These are phyloP conservation scores for Fagopyrum tataricum DNA, from an alignment of 148 eudicot genomes.

Conservation along the genomic window DNA sequence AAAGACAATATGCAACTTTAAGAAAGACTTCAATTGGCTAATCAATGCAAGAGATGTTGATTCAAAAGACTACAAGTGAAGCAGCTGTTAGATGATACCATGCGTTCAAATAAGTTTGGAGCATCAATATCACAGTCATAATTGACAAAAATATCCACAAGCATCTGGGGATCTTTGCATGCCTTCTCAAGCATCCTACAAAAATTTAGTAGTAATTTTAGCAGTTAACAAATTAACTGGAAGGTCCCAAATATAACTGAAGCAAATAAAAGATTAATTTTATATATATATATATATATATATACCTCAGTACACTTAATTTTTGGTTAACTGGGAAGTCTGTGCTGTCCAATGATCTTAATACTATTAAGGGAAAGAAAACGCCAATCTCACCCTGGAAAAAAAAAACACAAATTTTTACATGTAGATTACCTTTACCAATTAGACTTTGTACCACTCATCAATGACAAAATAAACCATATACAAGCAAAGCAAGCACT, in stretches of 20 bases:
- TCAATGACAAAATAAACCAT: neutral
- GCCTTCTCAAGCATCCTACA: constrained; percentile 98
- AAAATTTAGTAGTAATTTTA: constrained; percentile 2
- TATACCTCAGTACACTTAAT: constrained; percentile 72
- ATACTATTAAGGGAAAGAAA: constrained; percentile 89
- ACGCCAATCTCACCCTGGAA: constrained; percentile 91
- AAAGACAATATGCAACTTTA: constrained; percentile 5
- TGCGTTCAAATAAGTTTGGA: constrained; percentile 88
- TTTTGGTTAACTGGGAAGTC: constrained; percentile 60
- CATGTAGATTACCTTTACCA: constrained; percentile 10
- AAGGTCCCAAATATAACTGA: constrained; percentile 13
- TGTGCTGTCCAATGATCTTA: constrained; percentile 72
- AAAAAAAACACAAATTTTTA: constrained; percentile 10
- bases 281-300: constrained; percentile 19
- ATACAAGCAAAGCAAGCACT: neutral
- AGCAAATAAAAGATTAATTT: neutral
- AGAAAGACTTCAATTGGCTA: constrained; percentile 1
- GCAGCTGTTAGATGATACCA: constrained; percentile 34
- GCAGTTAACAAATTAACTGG: neutral
- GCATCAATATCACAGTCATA: constrained; percentile 96
- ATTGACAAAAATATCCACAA: constrained; percentile 90
- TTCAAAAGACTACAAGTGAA: neutral
- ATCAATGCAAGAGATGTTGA: neutral
- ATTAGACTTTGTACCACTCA: neutral
- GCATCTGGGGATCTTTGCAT: constrained; percentile 91